These are phyloP conservation scores for Russula sp. DNA, from an alignment of 768 basidiomycete species.

Conservation along the genomic window DNA sequence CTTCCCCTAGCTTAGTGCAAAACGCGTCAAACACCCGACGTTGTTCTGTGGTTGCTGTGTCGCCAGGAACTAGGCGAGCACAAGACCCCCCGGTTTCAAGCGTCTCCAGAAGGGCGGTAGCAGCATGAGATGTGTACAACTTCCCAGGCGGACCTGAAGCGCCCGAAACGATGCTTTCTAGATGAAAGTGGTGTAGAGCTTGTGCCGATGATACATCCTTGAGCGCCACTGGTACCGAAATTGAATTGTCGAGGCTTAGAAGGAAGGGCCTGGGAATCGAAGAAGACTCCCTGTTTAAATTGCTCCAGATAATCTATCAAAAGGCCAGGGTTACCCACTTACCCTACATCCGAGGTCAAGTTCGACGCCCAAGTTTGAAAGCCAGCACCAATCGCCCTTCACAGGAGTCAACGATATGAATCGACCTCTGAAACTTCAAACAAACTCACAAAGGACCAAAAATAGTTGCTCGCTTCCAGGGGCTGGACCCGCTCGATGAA, in stretches of 20 bases:
- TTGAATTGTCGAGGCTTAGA: conserved; percentile 14
- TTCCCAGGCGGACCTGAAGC: conserved; percentile 21
- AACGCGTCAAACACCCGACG: conserved; percentile 10
- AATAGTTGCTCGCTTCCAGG: conserved; percentile 18
- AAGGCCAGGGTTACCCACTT: background rate
- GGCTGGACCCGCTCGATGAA: background rate
- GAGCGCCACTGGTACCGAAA: conserved; percentile 16
- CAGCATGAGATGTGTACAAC: conserved; percentile 20
- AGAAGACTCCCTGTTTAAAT: background rate
- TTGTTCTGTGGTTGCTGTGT: conserved; percentile 11
- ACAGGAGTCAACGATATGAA: background rate
- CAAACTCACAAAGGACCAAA: conserved; percentile 22
- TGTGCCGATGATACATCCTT: conserved; percentile 16
- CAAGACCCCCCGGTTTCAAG: conserved; percentile 21
- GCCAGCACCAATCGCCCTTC: conserved; percentile 13
- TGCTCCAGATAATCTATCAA: background rate
- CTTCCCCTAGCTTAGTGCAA: conserved; percentile 15
- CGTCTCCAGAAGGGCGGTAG: conserved; percentile 16
- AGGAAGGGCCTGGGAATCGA: background rate
- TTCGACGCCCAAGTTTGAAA: background rate
- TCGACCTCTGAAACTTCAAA: background rate
- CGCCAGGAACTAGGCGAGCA: conserved; percentile 17
- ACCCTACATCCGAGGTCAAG: conserved; percentile 1
- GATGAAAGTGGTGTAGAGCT: background rate
- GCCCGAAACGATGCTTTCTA: conserved; percentile 15